Evolutionary conservation across 2,329 filamentous ascomycete species (phyloP), one percentile per base, ranked within the genome.

Genomic region (Exophiala oligosperma): DNA sequence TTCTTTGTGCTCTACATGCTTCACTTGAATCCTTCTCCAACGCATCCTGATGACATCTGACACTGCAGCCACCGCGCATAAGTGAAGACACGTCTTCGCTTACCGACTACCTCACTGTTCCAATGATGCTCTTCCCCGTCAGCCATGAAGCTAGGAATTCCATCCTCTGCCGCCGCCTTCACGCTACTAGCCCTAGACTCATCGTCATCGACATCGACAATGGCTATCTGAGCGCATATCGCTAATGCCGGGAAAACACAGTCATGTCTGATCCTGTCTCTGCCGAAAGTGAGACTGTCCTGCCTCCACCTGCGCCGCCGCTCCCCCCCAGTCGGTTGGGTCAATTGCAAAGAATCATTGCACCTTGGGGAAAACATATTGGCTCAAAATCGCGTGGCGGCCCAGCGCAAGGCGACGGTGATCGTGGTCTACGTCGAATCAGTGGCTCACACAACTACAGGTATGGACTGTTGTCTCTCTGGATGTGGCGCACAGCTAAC

Each of bases 401-500:
- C 53, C 52, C 57, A 61, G 52, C 46, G 11, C 61, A 63, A 37
- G 58, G 58, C 61, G 61, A 63, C 40, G 52, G 56, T 59, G 61
- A 59, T 29, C 52, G 47, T 17, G 52, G 37, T 21, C 40, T 57
- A 46, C 51, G 61, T 47, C 61, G 52, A 59, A 63, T 61, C 61
- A 59, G 46, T 23, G 46, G 38, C 58, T 49, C 59, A 49, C 57
- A 59, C 54, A 56, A 55, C 12, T 63, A 60, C 61, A 63, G 61
- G 61, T 46, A 50, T 49, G 61, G 50, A n/a, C 41, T 26, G 23
- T 14, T 17, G 26, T 54, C 29, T 32, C 32, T 37, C 49, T 60
- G 80, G 76, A 59, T 74, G 77, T 46, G 76, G 76, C 57, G 76
- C 75, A 57, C 80, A 79, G 43, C 59, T 61, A 48, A 61, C 52